Base-by-base conservation (phyloP, 345 rosid genomes). In the Nasturtium officinale region DNA sequence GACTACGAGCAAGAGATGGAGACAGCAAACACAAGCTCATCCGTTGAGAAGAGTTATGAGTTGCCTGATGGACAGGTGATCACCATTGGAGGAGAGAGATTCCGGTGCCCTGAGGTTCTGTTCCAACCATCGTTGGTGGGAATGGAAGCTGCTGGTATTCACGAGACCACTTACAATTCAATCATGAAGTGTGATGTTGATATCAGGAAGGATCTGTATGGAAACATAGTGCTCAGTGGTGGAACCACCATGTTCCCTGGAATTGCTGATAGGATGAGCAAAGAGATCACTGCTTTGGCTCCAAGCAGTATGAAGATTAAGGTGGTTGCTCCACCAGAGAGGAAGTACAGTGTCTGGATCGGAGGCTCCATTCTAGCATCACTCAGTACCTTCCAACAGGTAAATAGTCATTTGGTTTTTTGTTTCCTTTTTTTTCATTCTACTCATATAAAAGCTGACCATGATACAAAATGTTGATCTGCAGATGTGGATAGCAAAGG, bases 401-500 rank as follows among this genome's bases (percentile, higher is more conserved):
- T 79, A 61, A 58, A 17, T 5, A 13, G 13, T 28, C 2, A n/a
- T 29, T 10, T 9, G 6, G 5, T 23, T 9, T n/a, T 15, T 52
- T n/a, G n/a, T n/a, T n/a, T n/a, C n/a, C n/a, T n/a, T n/a, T n/a
- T n/a, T n/a, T n/a, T n/a, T n/a, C n/a, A 23, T 23, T 23, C 25
- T 23, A 23, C 25, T 23, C 25, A 2, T 23, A 23, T 23, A 23
- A 23, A 23, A 37, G 42, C 21, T 61, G 17, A 13, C 5, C 16
- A 0, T 37, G 33, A 58, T 57, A 28, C 45, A 43, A 3, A 55
- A 54, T 55, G 65, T 73, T 59, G 30, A 15, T 3, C 7, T 76
- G 61, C 79, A 83, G 87, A 83, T 83, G 87, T 83, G 87, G 85
- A 83, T 81, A 35, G 79, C 85, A 43, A 83, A 83, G 71, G 77